Evolutionary conservation across 495 filamentous ascomycete species (phyloP), one percentile per base, ranked within the genome.

Genomic region (Saxophila tyrrhenica): DNA sequence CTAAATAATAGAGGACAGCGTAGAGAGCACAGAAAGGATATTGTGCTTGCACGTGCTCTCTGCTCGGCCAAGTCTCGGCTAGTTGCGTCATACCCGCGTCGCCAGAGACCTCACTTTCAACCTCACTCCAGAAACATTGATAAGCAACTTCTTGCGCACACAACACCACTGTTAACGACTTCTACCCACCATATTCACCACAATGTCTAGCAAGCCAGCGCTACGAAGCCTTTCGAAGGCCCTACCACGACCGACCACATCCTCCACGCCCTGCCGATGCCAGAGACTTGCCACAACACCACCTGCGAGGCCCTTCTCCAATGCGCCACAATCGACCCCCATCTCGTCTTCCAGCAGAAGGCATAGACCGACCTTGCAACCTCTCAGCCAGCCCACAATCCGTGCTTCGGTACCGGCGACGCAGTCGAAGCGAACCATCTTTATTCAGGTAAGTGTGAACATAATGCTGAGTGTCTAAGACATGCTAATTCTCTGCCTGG

Each of bases 371-470:
- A 54, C 55, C 10, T 10, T 58, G 7, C 13, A 25, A 11, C 54
- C 49, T 15, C 39, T 46, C 2, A 48, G 32, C 21, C 55, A 58
- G 21, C 45, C 48, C 2, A 17, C 38, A 0, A 15, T 54, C 23
- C 21, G 11, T 24, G 57, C 21, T 42, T 5, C 38, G 22, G 48
- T 25, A 9, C 54, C 46, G 17, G 48, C 48, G 50, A 53, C 44
- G 16, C 49, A 51, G 24, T n/a, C 49, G 15, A 50, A 61, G 17
- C 86, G 92, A 35, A 88, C 83, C 13, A 91, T 97, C 65, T 98
- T 96, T 74, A 98, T 98, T n/a, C n/a, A n/a, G n/a, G n/a, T n/a
- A n/a, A n/a, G n/a, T n/a, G n/a, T n/a, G n/a, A n/a, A n/a, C n/a
- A n/a, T n/a, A n/a, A n/a, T n/a, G n/a, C n/a, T n/a, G n/a, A n/a